These are phyloP conservation scores for Pilaira anomala DNA, from an alignment of 192 early-diverging fungal genomes.

Conservation along the genomic window DNA sequence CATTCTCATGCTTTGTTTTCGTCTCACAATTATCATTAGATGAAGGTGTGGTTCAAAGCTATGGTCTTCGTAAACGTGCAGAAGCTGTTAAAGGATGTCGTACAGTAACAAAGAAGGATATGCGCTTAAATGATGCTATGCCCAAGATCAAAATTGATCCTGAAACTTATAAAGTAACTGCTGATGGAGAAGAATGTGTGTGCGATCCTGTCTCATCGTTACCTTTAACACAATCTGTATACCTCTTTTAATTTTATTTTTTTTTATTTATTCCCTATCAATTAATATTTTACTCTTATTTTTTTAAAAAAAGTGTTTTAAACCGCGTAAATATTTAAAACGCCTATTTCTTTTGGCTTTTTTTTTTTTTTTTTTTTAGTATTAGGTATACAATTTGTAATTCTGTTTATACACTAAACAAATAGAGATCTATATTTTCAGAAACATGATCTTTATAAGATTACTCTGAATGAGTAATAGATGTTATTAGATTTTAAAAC, in stretches of 20 bases:
- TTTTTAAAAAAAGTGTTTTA: not conserved
- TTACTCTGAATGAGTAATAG: no score
- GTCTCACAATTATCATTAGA: conserved; percentile 75
- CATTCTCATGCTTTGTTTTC: conserved; percentile 71
- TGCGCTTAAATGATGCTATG: conserved; percentile 79
- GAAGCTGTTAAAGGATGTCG: conserved; percentile 76
- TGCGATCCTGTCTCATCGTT: conserved; percentile 70
- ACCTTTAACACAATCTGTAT: conserved; percentile 68
- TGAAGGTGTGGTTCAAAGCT: conserved; percentile 50
- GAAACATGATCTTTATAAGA: no score
- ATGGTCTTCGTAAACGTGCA: conserved; percentile 64
- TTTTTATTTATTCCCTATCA: not conserved
- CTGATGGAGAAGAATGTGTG: conserved; percentile 66
- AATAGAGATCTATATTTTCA: no score
- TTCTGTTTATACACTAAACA: no score
- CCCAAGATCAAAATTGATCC: conserved; percentile 86
- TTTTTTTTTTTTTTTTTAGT: no score
- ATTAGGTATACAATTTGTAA: no score
- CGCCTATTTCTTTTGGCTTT: no score
- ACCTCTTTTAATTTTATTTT: conserved; percentile 47
- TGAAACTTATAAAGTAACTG: conserved; percentile 84
- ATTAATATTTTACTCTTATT: not conserved
- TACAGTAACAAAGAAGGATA: conserved; percentile 74
- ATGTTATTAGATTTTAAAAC: no score
- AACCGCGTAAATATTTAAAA: no score